Evolutionary conservation across 768 basidiomycete species (phyloP).

Genomic region (Rhodotorula kratochvilovae): DNA sequence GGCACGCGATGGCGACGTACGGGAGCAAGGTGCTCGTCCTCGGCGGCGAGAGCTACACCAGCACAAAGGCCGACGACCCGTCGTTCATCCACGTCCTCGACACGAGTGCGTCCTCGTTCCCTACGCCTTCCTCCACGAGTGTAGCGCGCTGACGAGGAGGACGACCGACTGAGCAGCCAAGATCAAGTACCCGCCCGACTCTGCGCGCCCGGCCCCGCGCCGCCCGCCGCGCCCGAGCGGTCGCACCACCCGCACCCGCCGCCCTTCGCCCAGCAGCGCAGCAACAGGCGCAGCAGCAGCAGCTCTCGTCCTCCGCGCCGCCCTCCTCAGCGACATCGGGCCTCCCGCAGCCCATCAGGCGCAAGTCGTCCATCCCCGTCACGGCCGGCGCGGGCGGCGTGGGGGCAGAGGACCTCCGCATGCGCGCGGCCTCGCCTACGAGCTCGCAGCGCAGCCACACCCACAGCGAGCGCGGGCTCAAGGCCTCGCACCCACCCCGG

Average conservation of each 20-base stretch:
- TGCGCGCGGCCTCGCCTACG: constrained; percentile 10
- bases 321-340: neutral
- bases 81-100: constrained; percentile 83
- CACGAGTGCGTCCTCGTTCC: constrained; percentile 63
- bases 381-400: constrained; percentile 34
- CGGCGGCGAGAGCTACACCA: constrained; percentile 78
- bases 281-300: neutral
- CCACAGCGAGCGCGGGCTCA: constrained; percentile 1
- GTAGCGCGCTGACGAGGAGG: constrained; percentile 71
- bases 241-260: neutral
- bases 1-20: constrained; percentile 96
- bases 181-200: constrained; percentile 80
- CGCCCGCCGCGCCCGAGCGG: neutral
- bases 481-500: neutral
- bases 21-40: constrained; percentile 85
- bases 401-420: constrained; percentile 3
- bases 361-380: constrained; percentile 6
- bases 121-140: constrained; percentile 47
- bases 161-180: constrained; percentile 57
- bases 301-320: neutral
- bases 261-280: too few relatives aligned
- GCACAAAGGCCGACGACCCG: constrained; percentile 67
- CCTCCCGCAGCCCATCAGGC: neutral
- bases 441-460: neutral
- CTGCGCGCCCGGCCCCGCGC: constrained; percentile 16